These are phyloP conservation scores for Neospermospora avenae DNA, from an alignment of 2,329 filamentous ascomycete species.

Conservation along the genomic window DNA sequence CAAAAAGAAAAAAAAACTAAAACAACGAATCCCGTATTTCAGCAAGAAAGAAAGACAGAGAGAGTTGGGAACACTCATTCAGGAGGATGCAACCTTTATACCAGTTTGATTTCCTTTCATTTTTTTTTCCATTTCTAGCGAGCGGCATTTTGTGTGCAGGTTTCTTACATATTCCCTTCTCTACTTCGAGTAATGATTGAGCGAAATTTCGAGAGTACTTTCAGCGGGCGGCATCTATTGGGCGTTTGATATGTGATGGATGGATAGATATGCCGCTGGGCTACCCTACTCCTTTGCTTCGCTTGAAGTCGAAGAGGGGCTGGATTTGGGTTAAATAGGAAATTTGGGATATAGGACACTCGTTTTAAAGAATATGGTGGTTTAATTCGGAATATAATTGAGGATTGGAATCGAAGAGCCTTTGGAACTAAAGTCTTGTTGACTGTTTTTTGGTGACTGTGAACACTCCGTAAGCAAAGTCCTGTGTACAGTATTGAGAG, in stretches of 20 bases:
- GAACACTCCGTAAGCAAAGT: too few species aligned
- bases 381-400: conserved; percentile 1
- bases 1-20: too few species aligned
- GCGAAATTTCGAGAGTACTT: conserved; percentile 6
- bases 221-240: conserved; percentile 20
- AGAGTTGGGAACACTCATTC: conserved; percentile 8
- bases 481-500: too few species aligned
- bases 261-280: not conserved
- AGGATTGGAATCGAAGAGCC: not conserved
- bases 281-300: not conserved
- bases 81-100: conserved; percentile 4
- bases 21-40: not conserved
- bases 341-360: conserved; percentile 2
- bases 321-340: conserved; percentile 4
- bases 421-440: not conserved
- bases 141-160: conserved; percentile 16
- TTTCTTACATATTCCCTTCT: not conserved
- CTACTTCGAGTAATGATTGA: conserved; percentile 10
- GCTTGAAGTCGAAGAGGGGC: conserved; percentile 5
- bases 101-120: conserved; percentile 9
- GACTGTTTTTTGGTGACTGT: too few species aligned
- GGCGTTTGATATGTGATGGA: conserved; percentile 9
- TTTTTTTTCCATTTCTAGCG: conserved; percentile 9
- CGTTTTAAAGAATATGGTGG: not conserved
- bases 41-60: not conserved